Conservation (phyloP, 306 rosid species). For the Phaseolus lunatus region DNA sequence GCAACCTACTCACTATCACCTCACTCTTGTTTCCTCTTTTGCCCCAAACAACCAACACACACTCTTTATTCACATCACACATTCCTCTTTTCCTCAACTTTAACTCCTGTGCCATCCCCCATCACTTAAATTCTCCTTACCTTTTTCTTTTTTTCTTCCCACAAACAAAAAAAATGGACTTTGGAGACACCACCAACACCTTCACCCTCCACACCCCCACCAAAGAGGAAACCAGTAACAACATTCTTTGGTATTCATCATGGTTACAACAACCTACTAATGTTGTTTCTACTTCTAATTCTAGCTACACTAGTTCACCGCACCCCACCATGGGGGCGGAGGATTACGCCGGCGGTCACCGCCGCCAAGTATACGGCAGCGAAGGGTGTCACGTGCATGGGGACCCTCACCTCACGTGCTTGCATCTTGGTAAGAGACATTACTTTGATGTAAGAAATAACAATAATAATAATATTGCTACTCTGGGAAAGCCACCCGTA, state of each 20-base stretch:
- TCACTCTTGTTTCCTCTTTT: constrained; percentile 7
- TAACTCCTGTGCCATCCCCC: too few species aligned
- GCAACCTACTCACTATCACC: not conserved
- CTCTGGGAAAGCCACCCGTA: not conserved
- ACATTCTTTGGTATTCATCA: constrained; percentile 10
- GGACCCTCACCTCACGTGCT: constrained; percentile 75
- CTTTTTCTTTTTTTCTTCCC: not conserved
- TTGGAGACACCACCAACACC: not conserved
- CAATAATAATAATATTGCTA: too few species aligned
- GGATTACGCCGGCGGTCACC: not conserved
- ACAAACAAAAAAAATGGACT: not conserved
- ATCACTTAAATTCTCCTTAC: not conserved
- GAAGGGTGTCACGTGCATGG: constrained; percentile 55
- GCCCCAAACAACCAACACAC: not conserved
- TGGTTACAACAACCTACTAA: not conserved
- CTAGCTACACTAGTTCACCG: not conserved
- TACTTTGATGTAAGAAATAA: constrained; percentile 64
- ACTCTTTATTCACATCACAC: too few species aligned
- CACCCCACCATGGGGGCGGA: not conserved
- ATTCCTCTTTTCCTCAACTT: not conserved
- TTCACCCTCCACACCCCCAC: not conserved
- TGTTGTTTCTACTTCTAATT: not conserved
- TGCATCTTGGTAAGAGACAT: constrained; percentile 85
- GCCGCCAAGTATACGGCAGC: constrained; percentile 42
- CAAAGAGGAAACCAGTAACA: not conserved